phyloP scores from a whole-genome alignment of 2,329 filamentous ascomycete genomes.

The Raffaelea deltoideospora region DNA sequence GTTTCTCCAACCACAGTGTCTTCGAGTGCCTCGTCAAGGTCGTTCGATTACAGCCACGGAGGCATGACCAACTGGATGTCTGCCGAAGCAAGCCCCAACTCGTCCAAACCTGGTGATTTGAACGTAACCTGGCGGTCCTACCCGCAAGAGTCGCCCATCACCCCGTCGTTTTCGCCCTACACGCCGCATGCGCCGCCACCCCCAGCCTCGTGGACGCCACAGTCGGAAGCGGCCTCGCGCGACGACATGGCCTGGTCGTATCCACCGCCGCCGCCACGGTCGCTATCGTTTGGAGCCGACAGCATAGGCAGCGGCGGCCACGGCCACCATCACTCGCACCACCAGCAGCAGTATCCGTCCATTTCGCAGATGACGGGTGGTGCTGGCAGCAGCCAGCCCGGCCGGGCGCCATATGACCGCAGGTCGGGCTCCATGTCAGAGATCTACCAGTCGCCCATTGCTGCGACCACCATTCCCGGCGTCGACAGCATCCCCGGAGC shows the following conservation, averaged over 20 bases:
- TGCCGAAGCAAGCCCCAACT: conserved; percentile 22
- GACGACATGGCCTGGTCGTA: conserved; percentile 30
- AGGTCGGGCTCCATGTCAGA: conserved; percentile 25
- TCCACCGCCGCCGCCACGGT: conserved; percentile 26
- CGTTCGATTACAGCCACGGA: conserved; percentile 21
- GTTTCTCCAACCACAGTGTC: conserved; percentile 14
- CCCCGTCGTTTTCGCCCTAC: conserved; percentile 34
- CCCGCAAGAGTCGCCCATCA: conserved; percentile 33
- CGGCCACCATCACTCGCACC: too few relatives aligned
- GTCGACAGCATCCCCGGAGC: conserved; percentile 21
- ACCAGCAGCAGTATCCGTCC: conserved; percentile 24
- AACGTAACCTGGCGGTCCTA: conserved; percentile 33
- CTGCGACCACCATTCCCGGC: conserved; percentile 20
- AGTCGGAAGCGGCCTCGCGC: conserved; percentile 22
- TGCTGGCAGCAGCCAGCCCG: conserved; percentile 8
- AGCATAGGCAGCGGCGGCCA: conserved; percentile 12
- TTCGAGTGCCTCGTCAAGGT: conserved; percentile 14
- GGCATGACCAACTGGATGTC: conserved; percentile 28
- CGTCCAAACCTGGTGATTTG: conserved; percentile 27
- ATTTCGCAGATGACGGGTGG: conserved; percentile 18
- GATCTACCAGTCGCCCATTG: conserved; percentile 26
- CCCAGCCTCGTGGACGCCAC: conserved; percentile 25
- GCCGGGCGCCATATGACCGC: conserved; percentile 24
- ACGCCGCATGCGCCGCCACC: conserved; percentile 22
- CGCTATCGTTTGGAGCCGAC: conserved; percentile 33